phyloP scores from a whole-genome alignment of 2,329 filamentous ascomycete species.

The Conoideocrella luteorostrata region DNA sequence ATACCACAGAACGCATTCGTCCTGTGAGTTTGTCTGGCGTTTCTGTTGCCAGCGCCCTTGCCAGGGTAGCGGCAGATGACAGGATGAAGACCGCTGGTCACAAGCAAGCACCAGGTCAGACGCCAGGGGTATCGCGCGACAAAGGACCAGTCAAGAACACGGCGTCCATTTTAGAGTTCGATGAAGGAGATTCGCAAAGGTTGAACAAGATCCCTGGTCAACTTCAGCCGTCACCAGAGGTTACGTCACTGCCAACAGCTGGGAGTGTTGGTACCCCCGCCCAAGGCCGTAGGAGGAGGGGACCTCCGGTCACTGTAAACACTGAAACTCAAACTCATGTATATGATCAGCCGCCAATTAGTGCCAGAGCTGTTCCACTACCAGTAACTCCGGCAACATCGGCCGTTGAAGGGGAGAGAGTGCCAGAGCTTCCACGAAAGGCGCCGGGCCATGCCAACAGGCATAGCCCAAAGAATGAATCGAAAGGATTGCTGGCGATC shows the following conservation, averaged over 20 bases:
- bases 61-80: conserved; percentile 27
- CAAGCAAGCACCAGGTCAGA: background rate
- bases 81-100: background rate
- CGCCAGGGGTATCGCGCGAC: background rate
- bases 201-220: background rate
- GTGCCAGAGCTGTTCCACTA: background rate
- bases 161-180: conserved; percentile 2
- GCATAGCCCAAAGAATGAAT: conserved; percentile 21
- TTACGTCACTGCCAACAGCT: background rate
- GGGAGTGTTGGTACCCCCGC: background rate
- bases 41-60: conserved; percentile 31
- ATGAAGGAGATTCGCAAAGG: background rate
- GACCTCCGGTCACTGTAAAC: background rate
- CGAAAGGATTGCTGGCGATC: conserved; percentile 32
- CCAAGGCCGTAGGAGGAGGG: background rate
- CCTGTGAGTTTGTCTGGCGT: conserved; percentile 33
- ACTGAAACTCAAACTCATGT: background rate
- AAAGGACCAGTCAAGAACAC: too few relatives aligned
- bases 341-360: background rate
- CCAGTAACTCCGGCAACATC: conserved; percentile 15
- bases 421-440: conserved; percentile 27
- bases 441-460: conserved; percentile 18
- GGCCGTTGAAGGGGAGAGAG: conserved; percentile 24
- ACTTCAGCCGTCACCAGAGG: background rate
- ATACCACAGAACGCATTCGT: conserved; percentile 36